Percentiles rank a stretch among this genome's conserved stretches.
phyloP scores from a whole-genome alignment of 306 rosid genomes.

The Lupinus albus region DNA sequence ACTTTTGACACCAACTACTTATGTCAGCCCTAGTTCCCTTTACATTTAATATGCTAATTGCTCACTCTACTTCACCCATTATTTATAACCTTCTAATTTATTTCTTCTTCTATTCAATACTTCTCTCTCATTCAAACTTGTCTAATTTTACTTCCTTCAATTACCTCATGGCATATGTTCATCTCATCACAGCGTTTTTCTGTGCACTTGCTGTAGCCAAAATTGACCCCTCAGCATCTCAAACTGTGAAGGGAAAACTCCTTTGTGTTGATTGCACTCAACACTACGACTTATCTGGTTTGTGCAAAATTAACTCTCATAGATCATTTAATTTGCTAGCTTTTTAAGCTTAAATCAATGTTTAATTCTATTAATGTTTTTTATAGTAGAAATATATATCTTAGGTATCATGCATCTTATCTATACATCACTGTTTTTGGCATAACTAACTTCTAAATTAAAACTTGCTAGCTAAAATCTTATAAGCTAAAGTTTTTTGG shows the following conservation, averaged over 20 bases:
- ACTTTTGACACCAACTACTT: constrained; percentile 51
- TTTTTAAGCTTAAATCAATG: background rate
- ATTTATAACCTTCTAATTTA: constrained; percentile 38
- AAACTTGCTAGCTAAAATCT: too few relatives aligned
- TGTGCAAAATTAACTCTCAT: constrained; percentile 16
- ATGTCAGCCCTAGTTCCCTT: constrained; percentile 35
- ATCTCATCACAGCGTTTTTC: constrained; percentile 49
- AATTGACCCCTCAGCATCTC: constrained; percentile 50
- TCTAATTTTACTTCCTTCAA: constrained; percentile 33
- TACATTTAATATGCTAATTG: constrained; percentile 38
- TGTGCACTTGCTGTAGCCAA: constrained; percentile 50
- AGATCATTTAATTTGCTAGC: background rate
- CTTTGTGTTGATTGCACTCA: constrained; percentile 77
- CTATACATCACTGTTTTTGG: background rate
- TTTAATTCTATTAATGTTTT: background rate
- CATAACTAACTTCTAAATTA: too few relatives aligned
- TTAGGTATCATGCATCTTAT: constrained; percentile 17
- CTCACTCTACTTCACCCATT: constrained; percentile 1
- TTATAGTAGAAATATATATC: background rate
- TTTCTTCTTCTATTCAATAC: constrained; percentile 30
- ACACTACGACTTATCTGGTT: constrained; percentile 65
- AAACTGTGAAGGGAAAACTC: constrained; percentile 59
- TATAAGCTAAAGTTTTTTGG: too few relatives aligned
- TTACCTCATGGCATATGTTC: constrained; percentile 57
- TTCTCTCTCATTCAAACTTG: constrained; percentile 11